Percentiles rank a stretch among this genome's conserved stretches.
These are phyloP conservation scores for Ophiorrhiza pumila DNA, from an alignment of 257 asterid genomes.

Conservation along the genomic window DNA sequence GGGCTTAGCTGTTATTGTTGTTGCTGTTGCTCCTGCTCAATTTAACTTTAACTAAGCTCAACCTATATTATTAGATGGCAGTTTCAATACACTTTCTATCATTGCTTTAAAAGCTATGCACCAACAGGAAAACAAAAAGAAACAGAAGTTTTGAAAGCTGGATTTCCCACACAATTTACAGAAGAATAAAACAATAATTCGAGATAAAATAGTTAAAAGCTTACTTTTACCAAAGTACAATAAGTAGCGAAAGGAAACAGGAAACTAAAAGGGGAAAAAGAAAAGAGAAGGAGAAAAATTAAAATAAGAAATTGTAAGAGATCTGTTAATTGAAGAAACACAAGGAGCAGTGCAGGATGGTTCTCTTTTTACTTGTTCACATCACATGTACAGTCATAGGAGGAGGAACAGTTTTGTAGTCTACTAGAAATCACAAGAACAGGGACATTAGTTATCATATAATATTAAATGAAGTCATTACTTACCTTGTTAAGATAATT, in stretches of 20 bases:
- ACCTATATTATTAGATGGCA: background rate
- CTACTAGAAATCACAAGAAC: conserved; percentile 7
- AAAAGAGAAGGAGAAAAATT: background rate
- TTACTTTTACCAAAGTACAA: background rate
- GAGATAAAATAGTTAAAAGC: background rate
- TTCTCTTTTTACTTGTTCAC: background rate
- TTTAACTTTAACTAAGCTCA: too few species aligned
- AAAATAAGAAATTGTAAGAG: background rate
- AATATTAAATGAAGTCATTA: background rate
- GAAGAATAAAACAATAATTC: background rate
- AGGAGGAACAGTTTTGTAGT: background rate
- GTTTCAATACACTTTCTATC: background rate
- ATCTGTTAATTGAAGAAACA: background rate
- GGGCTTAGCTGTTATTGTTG: too few species aligned
- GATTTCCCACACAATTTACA: background rate
- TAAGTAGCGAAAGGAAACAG: background rate
- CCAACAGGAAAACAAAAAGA: background rate
- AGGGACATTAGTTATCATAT: conserved; percentile 18
- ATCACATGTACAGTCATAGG: background rate
- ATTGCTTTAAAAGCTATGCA: background rate
- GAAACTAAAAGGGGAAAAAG: background rate
- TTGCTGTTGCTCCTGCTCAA: too few species aligned
- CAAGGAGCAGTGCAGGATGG: background rate
- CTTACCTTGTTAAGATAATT: conserved; percentile 89
- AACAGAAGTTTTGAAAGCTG: background rate